phyloP scores from a whole-genome alignment of 768 basidiomycete genomes.

The Calocera viscosa region DNA sequence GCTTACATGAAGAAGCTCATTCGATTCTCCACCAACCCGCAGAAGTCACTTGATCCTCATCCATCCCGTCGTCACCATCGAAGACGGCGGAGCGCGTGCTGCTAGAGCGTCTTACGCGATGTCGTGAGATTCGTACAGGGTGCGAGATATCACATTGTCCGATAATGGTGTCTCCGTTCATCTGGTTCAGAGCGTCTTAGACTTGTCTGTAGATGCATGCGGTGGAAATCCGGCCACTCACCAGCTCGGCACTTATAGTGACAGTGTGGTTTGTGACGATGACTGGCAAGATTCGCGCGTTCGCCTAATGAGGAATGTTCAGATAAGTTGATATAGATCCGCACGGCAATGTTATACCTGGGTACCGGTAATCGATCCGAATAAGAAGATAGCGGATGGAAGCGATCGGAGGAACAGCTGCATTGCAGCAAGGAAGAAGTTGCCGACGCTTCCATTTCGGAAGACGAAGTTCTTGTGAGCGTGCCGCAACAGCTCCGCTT shows the following conservation, averaged over 20 bases:
- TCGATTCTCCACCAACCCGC: not conserved
- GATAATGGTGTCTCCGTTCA: conserved; percentile 62
- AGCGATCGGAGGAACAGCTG: conserved; percentile 84
- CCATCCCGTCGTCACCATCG: conserved; percentile 37
- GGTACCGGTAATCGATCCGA: conserved; percentile 80
- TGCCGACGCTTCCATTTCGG: conserved; percentile 81
- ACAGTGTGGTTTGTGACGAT: conserved; percentile 90
- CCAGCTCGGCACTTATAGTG: conserved; percentile 86
- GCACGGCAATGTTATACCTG: conserved; percentile 28
- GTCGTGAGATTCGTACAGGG: conserved; percentile 35
- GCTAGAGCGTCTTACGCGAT: not conserved
- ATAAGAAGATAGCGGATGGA: conserved; percentile 86
- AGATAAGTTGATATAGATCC: conserved; percentile 10
- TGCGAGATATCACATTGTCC: conserved; percentile 94
- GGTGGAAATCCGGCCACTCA: conserved; percentile 23
- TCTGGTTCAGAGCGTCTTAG: conserved; percentile 20
- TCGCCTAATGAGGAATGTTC: conserved; percentile 34
- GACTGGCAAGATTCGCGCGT: conserved; percentile 59
- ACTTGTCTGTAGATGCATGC: not conserved
- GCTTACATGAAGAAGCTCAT: not conserved
- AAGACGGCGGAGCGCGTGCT: conserved; percentile 8
- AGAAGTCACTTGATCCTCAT: conserved; percentile 26
- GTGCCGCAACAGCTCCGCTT: conserved; percentile 71
- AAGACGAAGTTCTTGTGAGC: conserved; percentile 94
- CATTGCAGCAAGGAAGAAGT: conserved; percentile 82